These are phyloP conservation scores for Tilletia walkeri DNA, from an alignment of 1,284 basidiomycete species.

Conservation along the genomic window DNA sequence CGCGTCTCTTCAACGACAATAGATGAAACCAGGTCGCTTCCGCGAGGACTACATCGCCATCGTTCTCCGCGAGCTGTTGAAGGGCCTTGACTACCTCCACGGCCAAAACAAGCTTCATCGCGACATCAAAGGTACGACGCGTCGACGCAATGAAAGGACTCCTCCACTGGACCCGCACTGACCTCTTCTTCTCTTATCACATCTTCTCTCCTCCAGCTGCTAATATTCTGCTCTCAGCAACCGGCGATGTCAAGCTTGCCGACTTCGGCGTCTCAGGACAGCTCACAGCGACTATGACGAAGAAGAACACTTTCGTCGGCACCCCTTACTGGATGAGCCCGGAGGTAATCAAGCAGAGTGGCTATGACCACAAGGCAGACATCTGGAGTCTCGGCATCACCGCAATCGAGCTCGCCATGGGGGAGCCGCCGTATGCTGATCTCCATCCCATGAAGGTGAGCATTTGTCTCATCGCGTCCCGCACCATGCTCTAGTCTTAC, in stretches of 20 bases:
- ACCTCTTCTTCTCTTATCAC: background rate
- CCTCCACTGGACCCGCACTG: background rate
- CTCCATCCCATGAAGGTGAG: conserved; percentile 89
- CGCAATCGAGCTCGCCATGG: conserved; percentile 93
- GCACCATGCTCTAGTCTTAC: background rate
- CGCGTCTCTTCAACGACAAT: conserved; percentile 12
- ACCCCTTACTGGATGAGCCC: conserved; percentile 80
- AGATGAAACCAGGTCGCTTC: conserved; percentile 98
- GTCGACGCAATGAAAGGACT: background rate
- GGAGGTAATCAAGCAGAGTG: conserved; percentile 98
- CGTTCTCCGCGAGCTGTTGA: conserved; percentile 84
- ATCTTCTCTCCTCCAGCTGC: conserved; percentile 65
- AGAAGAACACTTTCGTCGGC: conserved; percentile 93
- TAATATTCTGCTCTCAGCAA: conserved; percentile 87
- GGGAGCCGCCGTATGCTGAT: conserved; percentile 95
- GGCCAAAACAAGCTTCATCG: conserved; percentile 93
- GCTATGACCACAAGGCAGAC: conserved; percentile 97
- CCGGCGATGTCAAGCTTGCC: conserved; percentile 95
- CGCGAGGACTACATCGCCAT: conserved; percentile 98
- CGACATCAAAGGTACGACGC: conserved; percentile 82
- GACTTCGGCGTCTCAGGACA: conserved; percentile 99
- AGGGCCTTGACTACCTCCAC: conserved; percentile 91
- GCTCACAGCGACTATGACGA: conserved; percentile 84
- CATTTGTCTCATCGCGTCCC: background rate
- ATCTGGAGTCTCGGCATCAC: conserved; percentile 74